Evolutionary conservation across 768 basidiomycete species (phyloP), one percentile per base, ranked within the genome.

Genomic region (Leucosporidium scottii): DNA sequence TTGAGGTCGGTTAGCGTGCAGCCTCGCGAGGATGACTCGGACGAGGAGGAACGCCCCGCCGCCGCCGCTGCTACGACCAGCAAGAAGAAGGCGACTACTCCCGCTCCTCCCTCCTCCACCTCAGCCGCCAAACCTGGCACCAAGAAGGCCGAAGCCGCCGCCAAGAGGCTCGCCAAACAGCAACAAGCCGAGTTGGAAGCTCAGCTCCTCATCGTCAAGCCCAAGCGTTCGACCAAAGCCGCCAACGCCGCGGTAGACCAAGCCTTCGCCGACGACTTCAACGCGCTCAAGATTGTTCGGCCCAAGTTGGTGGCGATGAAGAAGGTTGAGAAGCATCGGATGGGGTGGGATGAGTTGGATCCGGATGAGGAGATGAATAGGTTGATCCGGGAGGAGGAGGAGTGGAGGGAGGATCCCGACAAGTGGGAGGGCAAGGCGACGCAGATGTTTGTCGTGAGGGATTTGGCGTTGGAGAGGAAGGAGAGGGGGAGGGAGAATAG

Each of bases 241-340:
- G 66, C 34, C 57, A 59, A 57, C 28, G 17, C 17, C n/a, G 51
- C 51, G 8, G 27, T n/a, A 21, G 71, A 72, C 27, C 48, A 59
- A 31, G 65, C 62, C 23, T 55, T 69, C 49, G 69, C 64, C 65
- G 71, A 72, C 31, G 71, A 72, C 44, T 72, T 72, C 67, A 72
- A 72, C 62, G 68, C 67, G 49, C 65, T 72, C 53, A 72, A 69
- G 60, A 66, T 72, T 13, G 67, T 69, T 44, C 56, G 53, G 20
- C 71, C 71, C 0, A 57, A 61, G 47, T 10, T 72, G 20, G 59
- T 61, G 50, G 8, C 20, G 25, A 69, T 69, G 71, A 65, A 65
- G 17, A 3, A 4, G n/a, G 39, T 4, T n/a, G 57, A 64, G 65
- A 54, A 61, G 49, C 60, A 53, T 39, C 62, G 60, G 21, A 39